These are phyloP conservation scores for Helotiales sp. DNA, from an alignment of 2,329 filamentous ascomycete species.

Conservation along the genomic window DNA sequence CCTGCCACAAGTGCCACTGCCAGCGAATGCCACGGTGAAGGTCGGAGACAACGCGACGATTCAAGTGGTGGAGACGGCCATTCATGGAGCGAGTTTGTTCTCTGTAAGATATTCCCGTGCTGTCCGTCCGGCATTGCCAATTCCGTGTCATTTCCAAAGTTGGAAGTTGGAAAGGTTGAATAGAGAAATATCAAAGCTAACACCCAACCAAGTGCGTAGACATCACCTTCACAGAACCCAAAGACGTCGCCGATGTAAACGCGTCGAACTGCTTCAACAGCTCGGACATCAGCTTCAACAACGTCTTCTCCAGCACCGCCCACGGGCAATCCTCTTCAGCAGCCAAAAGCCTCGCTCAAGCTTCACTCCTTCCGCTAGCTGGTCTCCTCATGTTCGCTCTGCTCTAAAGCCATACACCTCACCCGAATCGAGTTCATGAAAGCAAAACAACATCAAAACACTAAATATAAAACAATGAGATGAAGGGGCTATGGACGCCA, in stretches of 20 bases:
- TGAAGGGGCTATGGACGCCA: background rate
- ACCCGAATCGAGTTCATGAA: no score
- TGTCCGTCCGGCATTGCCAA: no score
- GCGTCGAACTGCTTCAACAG: slow-evolving; percentile 86
- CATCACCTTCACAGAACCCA: slow-evolving; percentile 84
- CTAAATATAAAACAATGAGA: background rate
- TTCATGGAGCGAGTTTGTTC: slow-evolving; percentile 80
- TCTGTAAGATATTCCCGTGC: slow-evolving; percentile 41
- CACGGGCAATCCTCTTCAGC: slow-evolving; percentile 14
- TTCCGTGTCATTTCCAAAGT: background rate
- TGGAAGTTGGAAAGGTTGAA: no score
- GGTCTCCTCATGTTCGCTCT: slow-evolving; percentile 24
- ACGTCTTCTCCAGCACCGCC: slow-evolving; percentile 69
- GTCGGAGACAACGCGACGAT: slow-evolving; percentile 90
- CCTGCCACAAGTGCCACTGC: slow-evolving; percentile 85
- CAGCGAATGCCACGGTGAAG: slow-evolving; percentile 70
- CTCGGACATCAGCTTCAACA: slow-evolving; percentile 39
- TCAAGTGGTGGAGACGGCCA: slow-evolving; percentile 81
- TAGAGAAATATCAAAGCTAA: slow-evolving; percentile 14
- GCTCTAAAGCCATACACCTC: no score
- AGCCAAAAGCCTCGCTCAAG: slow-evolving; percentile 52
- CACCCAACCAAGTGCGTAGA: slow-evolving; percentile 75
- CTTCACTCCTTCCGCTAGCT: slow-evolving; percentile 18
- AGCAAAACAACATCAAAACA: background rate
- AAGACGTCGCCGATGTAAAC: slow-evolving; percentile 79